Evolutionary conservation across 768 basidiomycete genomes (phyloP).

Genomic region (Kwoniella sp.): DNA sequence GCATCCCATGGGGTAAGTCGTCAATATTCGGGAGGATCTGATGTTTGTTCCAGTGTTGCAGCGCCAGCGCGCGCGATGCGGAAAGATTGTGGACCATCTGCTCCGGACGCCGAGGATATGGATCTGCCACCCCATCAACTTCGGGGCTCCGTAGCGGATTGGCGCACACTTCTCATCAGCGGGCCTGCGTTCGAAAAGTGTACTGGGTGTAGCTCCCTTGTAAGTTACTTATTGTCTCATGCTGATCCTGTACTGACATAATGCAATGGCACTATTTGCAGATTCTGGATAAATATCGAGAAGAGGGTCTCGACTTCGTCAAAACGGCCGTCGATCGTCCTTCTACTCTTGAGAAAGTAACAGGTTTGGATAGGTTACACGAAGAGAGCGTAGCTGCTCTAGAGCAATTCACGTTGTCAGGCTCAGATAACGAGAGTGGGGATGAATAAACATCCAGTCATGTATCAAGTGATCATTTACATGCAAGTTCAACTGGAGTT

Average conservation of each 20-base stretch:
- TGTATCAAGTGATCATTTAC: background rate
- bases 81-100: conserved; percentile 57
- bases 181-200: conserved; percentile 85
- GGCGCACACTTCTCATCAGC: conserved; percentile 77
- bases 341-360: conserved; percentile 71
- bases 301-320: conserved; percentile 77
- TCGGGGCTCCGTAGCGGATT: conserved; percentile 84
- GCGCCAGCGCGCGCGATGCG: background rate
- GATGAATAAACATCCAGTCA: background rate
- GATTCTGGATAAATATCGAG: conserved; percentile 80
- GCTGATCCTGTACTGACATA: background rate
- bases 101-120: conserved; percentile 36
- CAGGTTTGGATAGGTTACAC: conserved; percentile 76
- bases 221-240: conserved; percentile 53
- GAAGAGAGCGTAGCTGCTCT: conserved; percentile 71
- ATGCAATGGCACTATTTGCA: conserved; percentile 45
- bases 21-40: background rate
- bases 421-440: conserved; percentile 53
- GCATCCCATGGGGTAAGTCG: conserved; percentile 75
- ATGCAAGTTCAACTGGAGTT: too few species aligned
- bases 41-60: background rate
- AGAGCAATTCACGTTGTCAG: conserved; percentile 76
- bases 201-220: conserved; percentile 84
- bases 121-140: conserved; percentile 75
- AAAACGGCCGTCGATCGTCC: conserved; percentile 78